These are phyloP conservation scores for Rheum nobile DNA, from an alignment of 148 eudicot species.

Conservation along the genomic window DNA sequence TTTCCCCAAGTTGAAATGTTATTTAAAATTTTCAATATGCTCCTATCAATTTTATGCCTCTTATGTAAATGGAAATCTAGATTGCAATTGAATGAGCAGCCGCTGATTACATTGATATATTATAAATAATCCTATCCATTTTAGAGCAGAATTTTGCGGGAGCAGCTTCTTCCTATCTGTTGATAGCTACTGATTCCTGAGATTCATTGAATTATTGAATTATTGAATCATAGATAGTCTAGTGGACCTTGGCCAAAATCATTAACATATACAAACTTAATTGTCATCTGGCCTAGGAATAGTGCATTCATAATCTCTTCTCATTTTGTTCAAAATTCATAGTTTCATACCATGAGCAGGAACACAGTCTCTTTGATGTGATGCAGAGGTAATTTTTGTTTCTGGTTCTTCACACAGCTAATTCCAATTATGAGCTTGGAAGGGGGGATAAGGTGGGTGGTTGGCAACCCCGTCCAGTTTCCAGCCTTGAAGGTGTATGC, in stretches of 20 bases:
- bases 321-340: not conserved
- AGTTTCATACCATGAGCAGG: not conserved
- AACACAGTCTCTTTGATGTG: not conserved
- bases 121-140: not conserved
- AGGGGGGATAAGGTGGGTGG: constrained; percentile 84
- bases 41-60: not conserved
- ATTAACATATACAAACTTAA: not conserved
- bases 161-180: too few species aligned
- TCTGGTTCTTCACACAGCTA: constrained; percentile 37
- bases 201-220: not conserved
- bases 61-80: not conserved
- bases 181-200: not conserved
- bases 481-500: constrained; percentile 50
- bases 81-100: not conserved
- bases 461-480: constrained; percentile 67
- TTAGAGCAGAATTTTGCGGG: not conserved
- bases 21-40: too few species aligned
- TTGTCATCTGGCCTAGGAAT: not conserved
- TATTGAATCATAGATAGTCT: too few species aligned
- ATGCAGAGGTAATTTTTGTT: not conserved
- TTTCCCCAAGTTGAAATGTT: not conserved
- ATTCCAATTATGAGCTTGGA: constrained; percentile 93
- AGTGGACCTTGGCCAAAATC: not conserved
- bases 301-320: not conserved
- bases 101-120: not conserved